Percentiles rank a stretch among this genome's conserved stretches.
Evolutionary conservation across 768 basidiomycete species (phyloP).

Genomic region (Russula earlei): DNA sequence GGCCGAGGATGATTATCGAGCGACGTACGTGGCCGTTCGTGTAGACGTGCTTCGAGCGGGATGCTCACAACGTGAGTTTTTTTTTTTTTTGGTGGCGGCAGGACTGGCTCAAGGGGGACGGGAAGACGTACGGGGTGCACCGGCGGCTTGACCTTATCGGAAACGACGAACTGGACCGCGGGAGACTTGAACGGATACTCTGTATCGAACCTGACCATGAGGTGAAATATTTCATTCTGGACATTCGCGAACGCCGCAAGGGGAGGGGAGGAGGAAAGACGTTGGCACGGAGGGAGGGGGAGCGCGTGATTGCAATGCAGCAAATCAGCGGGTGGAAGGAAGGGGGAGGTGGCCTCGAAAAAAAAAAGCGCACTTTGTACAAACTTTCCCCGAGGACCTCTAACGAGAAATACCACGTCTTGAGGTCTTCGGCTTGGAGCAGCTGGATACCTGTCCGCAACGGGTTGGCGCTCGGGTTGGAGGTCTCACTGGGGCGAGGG

Average conservation of each 20-base stretch:
- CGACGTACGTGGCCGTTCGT: constrained; percentile 72
- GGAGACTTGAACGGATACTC: constrained; percentile 84
- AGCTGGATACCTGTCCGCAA: constrained; percentile 54
- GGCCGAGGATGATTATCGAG: too few relatives aligned
- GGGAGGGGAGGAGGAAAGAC: not conserved
- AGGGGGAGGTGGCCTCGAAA: not conserved
- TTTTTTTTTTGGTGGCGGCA: not conserved
- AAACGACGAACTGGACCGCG: constrained; percentile 76
- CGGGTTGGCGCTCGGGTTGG: not conserved
- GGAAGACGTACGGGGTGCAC: constrained; percentile 58
- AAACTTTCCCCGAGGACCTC: constrained; percentile 78
- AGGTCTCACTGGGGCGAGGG: too few relatives aligned
- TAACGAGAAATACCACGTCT: constrained; percentile 69
- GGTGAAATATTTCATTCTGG: constrained; percentile 66
- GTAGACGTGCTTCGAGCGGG: constrained; percentile 57
- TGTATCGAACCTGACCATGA: constrained; percentile 74
- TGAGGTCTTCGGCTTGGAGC: constrained; percentile 65
- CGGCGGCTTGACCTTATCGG: constrained; percentile 55
- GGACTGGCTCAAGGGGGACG: not conserved
- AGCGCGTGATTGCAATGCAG: too few relatives aligned
- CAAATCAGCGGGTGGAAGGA: too few relatives aligned
- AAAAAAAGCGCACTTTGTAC: constrained; percentile 43
- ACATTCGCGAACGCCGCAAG: not conserved
- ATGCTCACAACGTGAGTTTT: constrained; percentile 7
- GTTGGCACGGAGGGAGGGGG: too few relatives aligned